These are phyloP conservation scores for Boletales sp. DNA, from an alignment of 768 basidiomycete species.

Conservation along the genomic window DNA sequence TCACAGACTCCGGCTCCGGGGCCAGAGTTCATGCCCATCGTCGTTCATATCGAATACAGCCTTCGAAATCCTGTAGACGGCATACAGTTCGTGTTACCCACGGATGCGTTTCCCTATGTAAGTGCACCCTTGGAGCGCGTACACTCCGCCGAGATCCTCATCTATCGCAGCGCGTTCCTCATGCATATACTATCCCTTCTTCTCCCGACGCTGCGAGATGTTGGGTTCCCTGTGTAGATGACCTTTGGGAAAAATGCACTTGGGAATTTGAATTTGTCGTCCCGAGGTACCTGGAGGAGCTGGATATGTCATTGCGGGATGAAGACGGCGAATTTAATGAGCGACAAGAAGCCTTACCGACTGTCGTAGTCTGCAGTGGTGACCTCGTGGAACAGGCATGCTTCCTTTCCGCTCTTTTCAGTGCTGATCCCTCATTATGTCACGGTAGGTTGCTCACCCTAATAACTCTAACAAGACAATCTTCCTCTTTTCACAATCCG, in stretches of 20 bases:
- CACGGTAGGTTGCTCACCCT: constrained; percentile 79
- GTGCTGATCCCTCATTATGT: constrained; percentile 7
- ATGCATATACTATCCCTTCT: constrained; percentile 86
- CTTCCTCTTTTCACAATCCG: constrained; percentile 85
- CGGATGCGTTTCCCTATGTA: constrained; percentile 82
- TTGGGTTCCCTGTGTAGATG: constrained; percentile 98
- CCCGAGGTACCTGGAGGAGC: constrained; percentile 74
- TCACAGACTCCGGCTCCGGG: constrained; percentile 35
- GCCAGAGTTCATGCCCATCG: constrained; percentile 73
- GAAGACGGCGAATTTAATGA: constrained; percentile 44
- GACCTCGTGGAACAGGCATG: constrained; percentile 90
- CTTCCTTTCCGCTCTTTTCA: constrained; percentile 9
- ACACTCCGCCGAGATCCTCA: constrained; percentile 13
- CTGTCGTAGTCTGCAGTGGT: constrained; percentile 90
- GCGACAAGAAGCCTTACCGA: constrained; percentile 59
- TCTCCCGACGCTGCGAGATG: constrained; percentile 90
- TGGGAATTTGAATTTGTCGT: constrained; percentile 99
- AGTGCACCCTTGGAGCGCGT: constrained; percentile 31
- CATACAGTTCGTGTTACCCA: constrained; percentile 77
- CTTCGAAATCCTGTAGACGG: constrained; percentile 81
- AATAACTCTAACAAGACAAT: constrained; percentile 92
- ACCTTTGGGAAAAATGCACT: constrained; percentile 92
- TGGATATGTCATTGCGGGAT: constrained; percentile 33
- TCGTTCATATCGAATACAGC: constrained; percentile 75
- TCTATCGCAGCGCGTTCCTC: constrained; percentile 73